Base-by-base conservation (phyloP, 257 asterid species). In the Asclepias syriaca region DNA sequence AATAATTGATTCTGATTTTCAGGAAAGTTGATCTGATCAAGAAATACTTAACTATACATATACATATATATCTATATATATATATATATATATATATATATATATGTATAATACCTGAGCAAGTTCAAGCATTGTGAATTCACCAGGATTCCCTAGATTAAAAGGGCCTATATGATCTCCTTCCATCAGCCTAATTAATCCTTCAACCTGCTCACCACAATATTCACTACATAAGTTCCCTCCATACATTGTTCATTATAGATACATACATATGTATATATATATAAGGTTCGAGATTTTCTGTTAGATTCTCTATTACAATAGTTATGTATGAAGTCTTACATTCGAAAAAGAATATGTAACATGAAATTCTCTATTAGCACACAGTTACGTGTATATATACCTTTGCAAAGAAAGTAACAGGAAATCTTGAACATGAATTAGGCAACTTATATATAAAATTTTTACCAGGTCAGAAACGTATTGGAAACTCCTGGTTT, bases 101-200 rank as follows among this genome's bases (percentile, higher is more conserved):
- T 58, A 22, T 11, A 39, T 18, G 8, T 8, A 19, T 43, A 15
- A 40, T 75, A 90, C 98, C 98, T 87, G 80, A 46, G 96, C 96
- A 72, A 92, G 94, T 83, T 92, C 96, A 69, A 92, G 90, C 96
- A 92, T 90, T 65, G 96, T 90, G 85, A 88, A 92, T 85, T 92
- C 98, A 24, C 91, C 87, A 18, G 96, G 98, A 77, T 92, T 92
- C 50, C 96, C 97, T 4, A 89, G 95, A 77, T 89, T 89, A 81
- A 91, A 91, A 37, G 95, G 96, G 14, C 97, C 98, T 0, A 92
- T 85, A 14, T 92, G 96, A 29, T 87, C 92, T 50, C 98, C 94
- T 90, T 92, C 96, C 98, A 88, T 90, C 74, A 89, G 72, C 69
- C 89, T 70, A 78, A 92, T 90, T 79, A 90, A 74, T 14, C 96